phyloP scores from a whole-genome alignment of 352 stramenopile genomes.

The Globisporangium nagaii region DNA sequence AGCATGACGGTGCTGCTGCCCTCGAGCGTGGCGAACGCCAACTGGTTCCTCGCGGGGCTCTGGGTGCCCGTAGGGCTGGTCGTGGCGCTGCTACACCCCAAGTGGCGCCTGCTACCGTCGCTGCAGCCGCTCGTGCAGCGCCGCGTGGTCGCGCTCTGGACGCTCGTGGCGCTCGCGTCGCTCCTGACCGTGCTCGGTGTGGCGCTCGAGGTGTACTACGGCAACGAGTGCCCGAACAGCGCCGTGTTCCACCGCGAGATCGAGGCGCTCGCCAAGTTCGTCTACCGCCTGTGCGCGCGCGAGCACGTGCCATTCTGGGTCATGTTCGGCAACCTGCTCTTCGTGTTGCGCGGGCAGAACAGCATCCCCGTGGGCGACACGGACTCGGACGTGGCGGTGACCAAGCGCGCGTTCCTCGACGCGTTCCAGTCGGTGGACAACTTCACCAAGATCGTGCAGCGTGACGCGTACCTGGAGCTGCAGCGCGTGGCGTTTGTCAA shows the following conservation, averaged over 20 bases:
- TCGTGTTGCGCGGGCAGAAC: conserved; percentile 56
- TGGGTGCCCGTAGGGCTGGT: conserved; percentile 16
- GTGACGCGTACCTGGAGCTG: conserved; percentile 44
- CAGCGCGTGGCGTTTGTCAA: conserved; percentile 37
- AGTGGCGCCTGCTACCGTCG: conserved; percentile 23
- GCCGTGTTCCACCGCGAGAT: conserved; percentile 65
- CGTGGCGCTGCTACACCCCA: conserved; percentile 36
- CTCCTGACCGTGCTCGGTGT: conserved; percentile 34
- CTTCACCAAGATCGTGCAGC: conserved; percentile 39
- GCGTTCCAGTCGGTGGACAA: conserved; percentile 44
- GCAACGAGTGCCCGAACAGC: conserved; percentile 55
- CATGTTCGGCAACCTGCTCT: conserved; percentile 71
- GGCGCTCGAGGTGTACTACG: conserved; percentile 59
- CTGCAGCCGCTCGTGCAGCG: conserved; percentile 17
- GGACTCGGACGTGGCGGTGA: conserved; percentile 70
- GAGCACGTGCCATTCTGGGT: conserved; percentile 59
- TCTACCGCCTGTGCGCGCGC: conserved; percentile 47
- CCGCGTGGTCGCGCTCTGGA: conserved; percentile 31
- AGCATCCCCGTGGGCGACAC: conserved; percentile 71
- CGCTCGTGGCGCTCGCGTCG: conserved; percentile 25
- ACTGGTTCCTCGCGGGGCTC: conserved; percentile 57
- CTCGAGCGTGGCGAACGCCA: conserved; percentile 54
- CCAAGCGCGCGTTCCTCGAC: conserved; percentile 49
- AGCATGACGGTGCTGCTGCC: conserved; percentile 72
- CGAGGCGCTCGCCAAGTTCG: conserved; percentile 54